Conservation (phyloP, 176 grass and related monocot genomes). For the Oryza brachyantha region DNA sequence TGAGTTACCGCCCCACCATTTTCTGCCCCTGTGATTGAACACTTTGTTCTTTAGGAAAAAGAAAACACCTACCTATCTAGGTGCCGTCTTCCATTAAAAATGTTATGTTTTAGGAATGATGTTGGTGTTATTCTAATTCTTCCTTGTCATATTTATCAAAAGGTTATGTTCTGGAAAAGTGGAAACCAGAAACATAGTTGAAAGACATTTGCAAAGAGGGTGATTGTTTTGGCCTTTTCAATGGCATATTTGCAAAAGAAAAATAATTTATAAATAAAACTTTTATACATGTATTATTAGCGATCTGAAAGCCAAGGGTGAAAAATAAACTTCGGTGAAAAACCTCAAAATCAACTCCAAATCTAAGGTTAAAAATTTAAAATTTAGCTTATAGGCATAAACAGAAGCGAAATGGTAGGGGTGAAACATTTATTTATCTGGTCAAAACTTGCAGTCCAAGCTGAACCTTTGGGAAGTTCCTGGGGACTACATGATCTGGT, state of each 20-base stretch:
- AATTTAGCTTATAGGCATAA: no score
- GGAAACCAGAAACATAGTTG: neutral
- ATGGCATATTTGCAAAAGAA: no score
- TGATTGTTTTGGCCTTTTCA: no score
- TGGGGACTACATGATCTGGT: neutral
- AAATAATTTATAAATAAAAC: no score
- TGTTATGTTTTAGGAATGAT: neutral
- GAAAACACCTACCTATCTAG: neutral
- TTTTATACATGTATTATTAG: no score
- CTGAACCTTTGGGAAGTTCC: neutral
- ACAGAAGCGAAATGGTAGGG: no score
- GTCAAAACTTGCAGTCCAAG: neutral
- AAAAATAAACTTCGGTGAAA: no score
- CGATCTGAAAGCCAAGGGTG: no score
- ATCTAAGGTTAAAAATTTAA: no score
- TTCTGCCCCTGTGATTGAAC: neutral
- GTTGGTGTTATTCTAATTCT: neutral
- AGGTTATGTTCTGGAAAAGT: neutral
- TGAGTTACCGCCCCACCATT: neutral
- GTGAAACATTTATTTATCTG: no score
- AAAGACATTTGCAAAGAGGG: neutral
- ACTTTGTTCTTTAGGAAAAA: neutral
- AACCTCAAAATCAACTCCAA: no score
- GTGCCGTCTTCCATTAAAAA: neutral
- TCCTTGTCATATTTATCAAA: neutral